phyloP scores from a whole-genome alignment of 2,329 filamentous ascomycete genomes.

The Aspergillus jensenii region DNA sequence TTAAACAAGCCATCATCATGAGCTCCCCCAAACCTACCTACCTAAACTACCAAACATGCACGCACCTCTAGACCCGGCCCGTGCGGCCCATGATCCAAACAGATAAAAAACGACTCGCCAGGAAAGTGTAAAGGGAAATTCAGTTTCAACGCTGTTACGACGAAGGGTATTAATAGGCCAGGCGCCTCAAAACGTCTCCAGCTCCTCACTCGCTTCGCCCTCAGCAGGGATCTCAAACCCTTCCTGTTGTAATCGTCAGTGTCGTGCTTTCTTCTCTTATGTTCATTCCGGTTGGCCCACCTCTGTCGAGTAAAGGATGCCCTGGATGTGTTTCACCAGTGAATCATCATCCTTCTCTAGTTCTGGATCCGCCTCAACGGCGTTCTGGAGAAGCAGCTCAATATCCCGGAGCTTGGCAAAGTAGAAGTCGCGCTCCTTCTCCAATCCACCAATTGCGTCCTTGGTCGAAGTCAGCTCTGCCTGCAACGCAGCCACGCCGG shows the following conservation, averaged over 20 bases:
- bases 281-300: constrained; percentile 35
- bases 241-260: constrained; percentile 22
- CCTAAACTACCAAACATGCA: constrained; percentile 2
- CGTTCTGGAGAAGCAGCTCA: constrained; percentile 88
- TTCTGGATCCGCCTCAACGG: constrained; percentile 87
- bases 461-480: constrained; percentile 86
- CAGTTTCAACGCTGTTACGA: constrained; percentile 21
- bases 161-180: constrained; percentile 29
- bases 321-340: constrained; percentile 92
- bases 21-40: background rate
- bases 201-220: constrained; percentile 28
- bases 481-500: constrained; percentile 70
- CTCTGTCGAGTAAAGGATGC: constrained; percentile 96
- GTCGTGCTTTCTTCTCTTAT: background rate
- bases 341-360: constrained; percentile 92
- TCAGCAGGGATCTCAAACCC: constrained; percentile 35
- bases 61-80: background rate
- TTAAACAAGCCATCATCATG: background rate
- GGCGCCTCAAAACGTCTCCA: constrained; percentile 31
- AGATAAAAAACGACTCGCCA: constrained; percentile 5
- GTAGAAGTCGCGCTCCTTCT: constrained; percentile 97
- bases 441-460: constrained; percentile 90
- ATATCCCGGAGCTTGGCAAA: constrained; percentile 98
- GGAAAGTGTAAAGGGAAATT: constrained; percentile 5
- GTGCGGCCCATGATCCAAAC: background rate